A percentile compares a stretch with the other conserved stretches of the same genome.
These are phyloP conservation scores for Colletotrichum acutatum DNA, from an alignment of 2,329 filamentous ascomycete species.

Conservation along the genomic window DNA sequence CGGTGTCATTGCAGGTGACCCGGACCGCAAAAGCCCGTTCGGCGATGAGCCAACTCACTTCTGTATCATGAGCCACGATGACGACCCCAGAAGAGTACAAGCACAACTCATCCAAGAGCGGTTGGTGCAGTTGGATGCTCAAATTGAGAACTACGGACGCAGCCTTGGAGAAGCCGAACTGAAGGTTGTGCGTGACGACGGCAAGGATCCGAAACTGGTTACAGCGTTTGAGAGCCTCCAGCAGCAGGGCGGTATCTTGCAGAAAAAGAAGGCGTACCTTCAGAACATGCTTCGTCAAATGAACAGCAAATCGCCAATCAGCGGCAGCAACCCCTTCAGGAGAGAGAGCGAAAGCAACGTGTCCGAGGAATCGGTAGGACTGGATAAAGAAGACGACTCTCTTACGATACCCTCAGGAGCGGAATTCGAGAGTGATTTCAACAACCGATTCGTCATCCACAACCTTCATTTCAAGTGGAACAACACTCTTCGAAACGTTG, in stretches of 20 bases:
- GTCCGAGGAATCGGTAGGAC: constrained; percentile 52
- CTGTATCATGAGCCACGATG: constrained; percentile 92
- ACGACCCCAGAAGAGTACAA: constrained; percentile 90
- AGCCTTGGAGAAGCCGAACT: constrained; percentile 82
- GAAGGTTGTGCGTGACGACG: constrained; percentile 64
- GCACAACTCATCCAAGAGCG: constrained; percentile 85
- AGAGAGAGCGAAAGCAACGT: constrained; percentile 40
- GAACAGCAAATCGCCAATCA: constrained; percentile 47
- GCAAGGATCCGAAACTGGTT: constrained; percentile 60
- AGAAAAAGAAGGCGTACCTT: constrained; percentile 68
- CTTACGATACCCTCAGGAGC: constrained; percentile 76
- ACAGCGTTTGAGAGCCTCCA: constrained; percentile 70
- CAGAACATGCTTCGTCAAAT: constrained; percentile 68
- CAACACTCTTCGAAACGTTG: constrained; percentile 93
- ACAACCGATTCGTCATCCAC: constrained; percentile 97
- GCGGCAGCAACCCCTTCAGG: constrained; percentile 42
- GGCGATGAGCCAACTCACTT: constrained; percentile 93
- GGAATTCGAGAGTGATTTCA: constrained; percentile 94
- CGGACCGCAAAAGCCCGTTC: constrained; percentile 86
- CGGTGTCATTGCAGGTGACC: constrained; percentile 81
- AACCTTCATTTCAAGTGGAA: constrained; percentile 99
- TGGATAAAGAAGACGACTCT: constrained; percentile 64
- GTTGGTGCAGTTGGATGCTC: constrained; percentile 79
- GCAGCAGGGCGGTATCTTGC: constrained; percentile 65
- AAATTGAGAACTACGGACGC: constrained; percentile 80